Conservation (phyloP, 495 filamentous ascomycete genomes). For the Aspergillus diversus region DNA sequence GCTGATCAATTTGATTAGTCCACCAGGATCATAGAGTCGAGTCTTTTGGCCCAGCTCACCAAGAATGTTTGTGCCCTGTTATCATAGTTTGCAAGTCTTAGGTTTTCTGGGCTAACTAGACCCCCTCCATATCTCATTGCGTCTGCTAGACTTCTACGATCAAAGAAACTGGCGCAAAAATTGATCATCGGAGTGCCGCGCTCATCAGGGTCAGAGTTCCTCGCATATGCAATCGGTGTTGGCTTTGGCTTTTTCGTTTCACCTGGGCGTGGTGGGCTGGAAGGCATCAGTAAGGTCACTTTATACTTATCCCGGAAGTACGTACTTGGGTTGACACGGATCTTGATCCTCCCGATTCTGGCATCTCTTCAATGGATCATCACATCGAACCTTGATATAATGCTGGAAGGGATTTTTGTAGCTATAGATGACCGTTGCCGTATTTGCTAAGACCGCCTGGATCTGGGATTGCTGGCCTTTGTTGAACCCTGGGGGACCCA, state of each 20-base stretch:
- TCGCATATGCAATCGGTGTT: constrained; percentile 11
- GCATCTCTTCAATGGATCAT: constrained; percentile 13
- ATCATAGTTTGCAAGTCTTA: constrained; percentile 14
- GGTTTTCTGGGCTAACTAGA: constrained; percentile 12
- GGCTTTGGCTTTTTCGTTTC: constrained; percentile 5
- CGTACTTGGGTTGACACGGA: constrained; percentile 17
- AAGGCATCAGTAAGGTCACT: constrained; percentile 13
- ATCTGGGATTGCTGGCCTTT: constrained; percentile 12
- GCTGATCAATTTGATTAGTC: constrained; percentile 16
- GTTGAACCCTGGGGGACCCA: constrained; percentile 16
- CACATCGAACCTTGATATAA: constrained; percentile 18
- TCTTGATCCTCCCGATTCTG: constrained; percentile 15
- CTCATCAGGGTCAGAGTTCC: constrained; percentile 16
- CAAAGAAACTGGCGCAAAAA: constrained; percentile 16
- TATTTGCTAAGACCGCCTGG: constrained; percentile 14
- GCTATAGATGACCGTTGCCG: constrained; percentile 15
- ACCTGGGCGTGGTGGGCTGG: constrained; percentile 10
- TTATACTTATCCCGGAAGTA: constrained; percentile 1
- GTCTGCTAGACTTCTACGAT: constrained; percentile 16
- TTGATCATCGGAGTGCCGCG: constrained; percentile 16
- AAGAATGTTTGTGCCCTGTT: constrained; percentile 17
- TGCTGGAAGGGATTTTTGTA: constrained; percentile 17
- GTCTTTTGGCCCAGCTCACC: constrained; percentile 13
- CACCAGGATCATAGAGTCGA: constrained; percentile 5
- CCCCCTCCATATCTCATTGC: constrained; percentile 14